Conservation (phyloP, 148 eudicot species). For the Pouteria glomerata region DNA sequence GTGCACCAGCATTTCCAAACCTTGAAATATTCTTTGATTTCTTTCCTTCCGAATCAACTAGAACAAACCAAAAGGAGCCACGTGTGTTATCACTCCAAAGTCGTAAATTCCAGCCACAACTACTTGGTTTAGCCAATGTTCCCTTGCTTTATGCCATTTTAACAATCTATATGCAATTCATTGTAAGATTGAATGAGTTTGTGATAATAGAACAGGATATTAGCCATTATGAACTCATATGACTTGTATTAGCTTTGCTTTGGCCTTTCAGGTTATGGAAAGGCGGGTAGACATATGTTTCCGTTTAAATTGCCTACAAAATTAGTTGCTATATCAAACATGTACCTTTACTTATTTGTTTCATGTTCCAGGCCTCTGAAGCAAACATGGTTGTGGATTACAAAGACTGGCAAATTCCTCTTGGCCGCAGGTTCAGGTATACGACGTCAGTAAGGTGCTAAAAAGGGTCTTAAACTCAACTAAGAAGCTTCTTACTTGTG, state of each 20-base stretch:
- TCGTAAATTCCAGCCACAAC: too few species aligned
- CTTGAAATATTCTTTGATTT: too few species aligned
- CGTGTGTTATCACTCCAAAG: too few species aligned
- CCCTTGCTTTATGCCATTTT: background rate
- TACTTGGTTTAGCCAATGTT: background rate
- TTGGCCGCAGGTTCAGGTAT: slow-evolving; percentile 96
- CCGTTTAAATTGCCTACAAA: background rate
- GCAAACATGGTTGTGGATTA: slow-evolving; percentile 77
- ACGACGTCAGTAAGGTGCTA: background rate
- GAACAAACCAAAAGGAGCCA: too few species aligned
- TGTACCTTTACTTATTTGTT: background rate
- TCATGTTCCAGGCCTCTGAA: slow-evolving; percentile 67
- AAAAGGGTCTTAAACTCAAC: background rate
- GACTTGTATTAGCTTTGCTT: background rate
- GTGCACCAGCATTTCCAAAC: too few species aligned
- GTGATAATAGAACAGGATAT: background rate
- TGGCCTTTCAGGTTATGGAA: background rate
- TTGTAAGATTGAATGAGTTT: background rate
- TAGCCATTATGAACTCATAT: background rate
- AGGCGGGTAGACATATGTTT: background rate
- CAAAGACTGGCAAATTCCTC: slow-evolving; percentile 99
- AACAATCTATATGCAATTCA: background rate
- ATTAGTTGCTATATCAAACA: background rate
- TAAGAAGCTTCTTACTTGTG: background rate
- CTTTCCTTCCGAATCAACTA: too few species aligned